A percentile compares a stretch with the other conserved stretches of the same genome.
Conservation (phyloP, 495 filamentous ascomycete genomes). For the Annulohypoxylon bovei region DNA sequence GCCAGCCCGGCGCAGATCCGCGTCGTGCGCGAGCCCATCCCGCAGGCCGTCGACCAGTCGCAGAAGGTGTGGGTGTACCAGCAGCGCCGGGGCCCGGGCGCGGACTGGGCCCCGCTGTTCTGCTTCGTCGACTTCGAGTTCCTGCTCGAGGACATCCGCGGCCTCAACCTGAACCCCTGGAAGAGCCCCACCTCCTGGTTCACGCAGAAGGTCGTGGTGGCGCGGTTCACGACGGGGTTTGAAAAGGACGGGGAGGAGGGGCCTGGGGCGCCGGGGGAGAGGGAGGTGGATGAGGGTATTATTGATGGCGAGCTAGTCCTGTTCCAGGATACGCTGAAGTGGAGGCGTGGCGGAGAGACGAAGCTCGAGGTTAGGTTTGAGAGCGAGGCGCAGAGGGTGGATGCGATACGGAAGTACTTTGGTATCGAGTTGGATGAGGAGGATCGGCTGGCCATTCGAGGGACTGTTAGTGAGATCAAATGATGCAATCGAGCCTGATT, state of each 20-base stretch:
- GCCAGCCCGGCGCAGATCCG: not conserved
- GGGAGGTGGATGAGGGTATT: conserved; percentile 6
- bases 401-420: conserved; percentile 65
- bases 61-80: conserved; percentile 58
- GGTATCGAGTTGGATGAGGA: conserved; percentile 59
- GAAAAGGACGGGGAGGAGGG: conserved; percentile 17
- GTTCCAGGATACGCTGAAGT: conserved; percentile 66
- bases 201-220: conserved; percentile 52
- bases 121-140: conserved; percentile 57
- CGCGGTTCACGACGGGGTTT: conserved; percentile 54
- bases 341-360: conserved; percentile 59
- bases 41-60: conserved; percentile 41
- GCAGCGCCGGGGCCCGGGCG: conserved; percentile 27
- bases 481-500: not conserved
- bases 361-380: conserved; percentile 58
- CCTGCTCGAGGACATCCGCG: conserved; percentile 57
- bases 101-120: conserved; percentile 53
- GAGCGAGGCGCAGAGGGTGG: conserved; percentile 62
- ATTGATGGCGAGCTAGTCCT: conserved; percentile 68
- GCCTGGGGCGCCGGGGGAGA: not conserved
- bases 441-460: conserved; percentile 65
- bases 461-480: conserved; percentile 58
- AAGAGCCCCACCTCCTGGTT: conserved; percentile 53
- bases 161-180: conserved; percentile 68
- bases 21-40: conserved; percentile 43